Evolutionary conservation across 495 filamentous ascomycete species (phyloP).

Genomic region (Sordaria brevicollis): DNA sequence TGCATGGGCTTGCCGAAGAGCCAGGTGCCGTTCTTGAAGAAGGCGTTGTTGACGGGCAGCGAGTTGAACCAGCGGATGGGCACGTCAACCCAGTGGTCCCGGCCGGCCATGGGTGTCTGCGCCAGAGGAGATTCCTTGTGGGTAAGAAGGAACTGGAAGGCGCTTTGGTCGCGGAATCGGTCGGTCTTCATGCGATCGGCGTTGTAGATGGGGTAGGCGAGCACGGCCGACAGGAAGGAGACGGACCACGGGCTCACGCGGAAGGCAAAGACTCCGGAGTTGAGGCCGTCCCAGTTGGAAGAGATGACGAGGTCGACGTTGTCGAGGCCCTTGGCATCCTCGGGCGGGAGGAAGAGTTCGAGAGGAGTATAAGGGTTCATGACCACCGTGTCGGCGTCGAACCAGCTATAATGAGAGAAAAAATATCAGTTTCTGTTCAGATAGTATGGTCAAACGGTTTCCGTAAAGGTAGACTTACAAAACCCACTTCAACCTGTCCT

Average conservation of each 20-base stretch:
- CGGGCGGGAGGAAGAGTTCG: constrained; percentile 41
- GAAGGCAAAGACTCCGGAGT: constrained; percentile 45
- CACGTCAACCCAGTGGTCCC: constrained; percentile 16
- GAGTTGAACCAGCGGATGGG: constrained; percentile 24
- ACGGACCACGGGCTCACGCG: constrained; percentile 40
- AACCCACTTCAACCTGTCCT: constrained; percentile 39
- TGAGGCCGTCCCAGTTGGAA: constrained; percentile 45
- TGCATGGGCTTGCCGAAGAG: constrained; percentile 16
- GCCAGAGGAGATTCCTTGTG: constrained; percentile 10
- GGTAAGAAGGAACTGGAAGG: constrained; percentile 17
- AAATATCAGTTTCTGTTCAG: not conserved
- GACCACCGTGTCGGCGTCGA: constrained; percentile 42
- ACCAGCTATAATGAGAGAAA: constrained; percentile 26
- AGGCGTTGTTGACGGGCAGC: constrained; percentile 20
- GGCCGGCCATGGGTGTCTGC: constrained; percentile 8
- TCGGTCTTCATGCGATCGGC: constrained; percentile 25
- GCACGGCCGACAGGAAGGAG: constrained; percentile 33
- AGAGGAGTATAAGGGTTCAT: constrained; percentile 43
- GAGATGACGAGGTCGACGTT: constrained; percentile 37
- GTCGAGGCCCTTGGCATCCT: constrained; percentile 17
- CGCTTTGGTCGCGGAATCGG: constrained; percentile 19
- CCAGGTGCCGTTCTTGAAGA: constrained; percentile 15
- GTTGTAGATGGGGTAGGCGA: constrained; percentile 34
- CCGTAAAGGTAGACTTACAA: constrained; percentile 23
- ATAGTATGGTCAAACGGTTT: not conserved